Evolutionary conservation across 1,284 basidiomycete species (phyloP), one percentile per base, ranked within the genome.

Genomic region (Coniophora puteana): DNA sequence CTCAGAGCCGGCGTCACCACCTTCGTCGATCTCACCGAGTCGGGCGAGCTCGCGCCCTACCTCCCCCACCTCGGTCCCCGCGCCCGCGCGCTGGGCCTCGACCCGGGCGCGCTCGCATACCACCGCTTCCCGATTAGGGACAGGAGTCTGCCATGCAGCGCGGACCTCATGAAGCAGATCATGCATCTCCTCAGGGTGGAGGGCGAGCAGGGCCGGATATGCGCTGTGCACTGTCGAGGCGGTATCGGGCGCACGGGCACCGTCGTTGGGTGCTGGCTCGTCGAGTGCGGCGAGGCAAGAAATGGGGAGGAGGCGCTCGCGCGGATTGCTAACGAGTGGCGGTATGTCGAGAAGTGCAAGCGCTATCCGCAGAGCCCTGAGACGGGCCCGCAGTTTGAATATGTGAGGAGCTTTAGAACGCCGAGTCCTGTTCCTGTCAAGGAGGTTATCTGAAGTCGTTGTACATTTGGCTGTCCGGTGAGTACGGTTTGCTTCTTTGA

Each of bases 1-100:
- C 74, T 88, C 21, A 64, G 65, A 10, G 77, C 82, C 0, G 84
- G 84, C 41, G 78, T 86, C 4, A 78, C 81, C 44, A 85, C 83
- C 11, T 88, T 88, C 61, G 79, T 88, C 57, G 84, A 88, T 65
- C 75, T 88, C 51, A 87, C 85, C 14, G 85, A 87, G 52, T 66
- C 65, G 12, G 80, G 80, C 40, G 85, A 88, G 61, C 74, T 88
- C 36, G 67, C 71, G 25, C 75, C 83, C 0, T 88, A 87, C 59
- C 66, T 65, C 12, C 66, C 71, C 18, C 69, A 80, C 53, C 74
- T 88, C 46, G 61, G 65, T 37, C 52, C 60, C 26, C 75, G 80
- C 37, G 78, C 80, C 4, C 53, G 58, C 4, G 59, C 71, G 4
- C 72, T 83, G 22, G 72, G 68, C 44, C 77, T 85, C 43, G 72